Conservation (phyloP, 2,329 filamentous ascomycete species). For the Exophiala xenobiotica region DNA sequence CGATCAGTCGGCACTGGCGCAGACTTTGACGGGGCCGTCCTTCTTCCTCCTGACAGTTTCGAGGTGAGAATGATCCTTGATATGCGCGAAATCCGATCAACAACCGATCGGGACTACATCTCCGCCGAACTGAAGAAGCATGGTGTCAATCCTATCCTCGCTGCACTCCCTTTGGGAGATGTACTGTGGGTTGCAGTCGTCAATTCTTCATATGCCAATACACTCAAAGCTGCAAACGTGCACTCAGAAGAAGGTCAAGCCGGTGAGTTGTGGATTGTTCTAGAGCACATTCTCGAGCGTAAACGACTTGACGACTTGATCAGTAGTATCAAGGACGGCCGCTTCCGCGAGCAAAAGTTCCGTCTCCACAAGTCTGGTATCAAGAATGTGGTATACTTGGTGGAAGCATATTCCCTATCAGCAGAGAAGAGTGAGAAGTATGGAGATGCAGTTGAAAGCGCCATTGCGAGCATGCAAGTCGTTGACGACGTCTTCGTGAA, state of each 20-base stretch:
- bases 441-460: slow-evolving; percentile 67
- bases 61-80: slow-evolving; percentile 72
- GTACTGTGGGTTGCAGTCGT: slow-evolving; percentile 77
- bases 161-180: slow-evolving; percentile 70
- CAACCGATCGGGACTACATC: slow-evolving; percentile 74
- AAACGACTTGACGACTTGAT: slow-evolving; percentile 79
- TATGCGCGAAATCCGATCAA: slow-evolving; percentile 70
- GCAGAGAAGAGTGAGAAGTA: slow-evolving; percentile 55
- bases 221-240: slow-evolving; percentile 19
- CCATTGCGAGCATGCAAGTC: slow-evolving; percentile 74
- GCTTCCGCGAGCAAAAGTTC: slow-evolving; percentile 83
- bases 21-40: slow-evolving; percentile 50
- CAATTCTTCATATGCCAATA: slow-evolving; percentile 61
- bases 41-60: slow-evolving; percentile 64
- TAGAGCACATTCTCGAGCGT: slow-evolving; percentile 79
- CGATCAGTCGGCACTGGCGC: slow-evolving; percentile 3
- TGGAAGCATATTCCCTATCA: slow-evolving; percentile 70
- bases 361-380: slow-evolving; percentile 69
- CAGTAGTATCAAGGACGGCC: slow-evolving; percentile 76
- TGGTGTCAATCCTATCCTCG: slow-evolving; percentile 65
- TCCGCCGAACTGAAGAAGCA: slow-evolving; percentile 67
- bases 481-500: slow-evolving; percentile 79
- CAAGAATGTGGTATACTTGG: slow-evolving; percentile 74
- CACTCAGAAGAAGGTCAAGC: slow-evolving; percentile 37
- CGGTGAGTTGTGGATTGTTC: slow-evolving; percentile 65